phyloP scores from a whole-genome alignment of 23 red algal genomes.

The Gracilaria gracilis region DNA sequence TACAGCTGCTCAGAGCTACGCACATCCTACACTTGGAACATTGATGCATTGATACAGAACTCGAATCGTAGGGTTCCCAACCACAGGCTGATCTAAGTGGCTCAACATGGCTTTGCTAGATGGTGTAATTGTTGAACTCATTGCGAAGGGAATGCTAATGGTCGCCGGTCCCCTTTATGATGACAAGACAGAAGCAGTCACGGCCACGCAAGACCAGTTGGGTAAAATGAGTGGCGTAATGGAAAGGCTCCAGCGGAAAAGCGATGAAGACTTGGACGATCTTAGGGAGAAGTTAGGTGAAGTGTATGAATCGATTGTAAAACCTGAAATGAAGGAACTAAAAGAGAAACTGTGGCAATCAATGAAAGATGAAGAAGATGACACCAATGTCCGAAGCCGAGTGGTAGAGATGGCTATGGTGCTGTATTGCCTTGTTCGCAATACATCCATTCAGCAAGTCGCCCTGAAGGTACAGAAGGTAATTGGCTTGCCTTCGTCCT shows the following conservation, averaged over 20 bases:
- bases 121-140: not conserved
- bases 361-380: not conserved
- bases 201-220: not conserved
- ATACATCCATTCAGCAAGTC: not conserved
- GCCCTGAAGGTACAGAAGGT: not conserved
- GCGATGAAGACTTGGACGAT: not conserved
- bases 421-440: not conserved
- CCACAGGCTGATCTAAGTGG: not conserved
- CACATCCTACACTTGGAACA: not conserved
- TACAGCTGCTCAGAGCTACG: no score
- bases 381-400: not conserved
- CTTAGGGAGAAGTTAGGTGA: not conserved
- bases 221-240: not conserved
- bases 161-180: not conserved
- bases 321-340: not conserved
- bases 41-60: not conserved
- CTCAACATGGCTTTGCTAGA: not conserved
- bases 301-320: not conserved
- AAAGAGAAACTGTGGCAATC: not conserved
- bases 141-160: not conserved
- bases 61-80: not conserved
- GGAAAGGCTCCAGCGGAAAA: not conserved
- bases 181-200: not conserved
- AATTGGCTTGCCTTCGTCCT: not conserved
- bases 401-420: not conserved